Evolutionary conservation across 768 basidiomycete genomes (phyloP).

Genomic region (Heimioporus sp.): DNA sequence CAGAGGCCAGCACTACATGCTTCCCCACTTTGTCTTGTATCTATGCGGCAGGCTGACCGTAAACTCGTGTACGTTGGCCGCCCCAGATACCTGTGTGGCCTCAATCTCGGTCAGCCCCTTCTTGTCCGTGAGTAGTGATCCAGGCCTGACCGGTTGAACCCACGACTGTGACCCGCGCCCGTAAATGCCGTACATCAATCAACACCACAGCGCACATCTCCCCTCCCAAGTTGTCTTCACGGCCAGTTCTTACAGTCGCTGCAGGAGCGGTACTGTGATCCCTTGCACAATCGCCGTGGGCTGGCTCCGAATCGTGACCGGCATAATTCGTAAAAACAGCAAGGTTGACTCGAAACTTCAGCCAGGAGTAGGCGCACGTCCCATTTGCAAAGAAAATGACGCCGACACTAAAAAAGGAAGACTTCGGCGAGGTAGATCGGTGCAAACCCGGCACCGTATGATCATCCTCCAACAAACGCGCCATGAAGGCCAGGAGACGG

Average conservation of each 20-base stretch:
- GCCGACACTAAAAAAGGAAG: slow-evolving; percentile 88
- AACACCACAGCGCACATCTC: slow-evolving; percentile 44
- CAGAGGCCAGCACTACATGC: slow-evolving; percentile 87
- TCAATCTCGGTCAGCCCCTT: slow-evolving; percentile 55
- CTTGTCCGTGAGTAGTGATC: slow-evolving; percentile 74
- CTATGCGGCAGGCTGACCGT: slow-evolving; percentile 75
- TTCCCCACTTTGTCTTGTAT: slow-evolving; percentile 89
- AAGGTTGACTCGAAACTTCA: slow-evolving; percentile 89
- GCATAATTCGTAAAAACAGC: slow-evolving; percentile 92
- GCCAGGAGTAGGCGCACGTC: slow-evolving; percentile 80
- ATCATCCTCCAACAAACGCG: slow-evolving; percentile 86
- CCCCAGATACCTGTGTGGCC: slow-evolving; percentile 66
- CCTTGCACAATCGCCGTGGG: slow-evolving; percentile 86
- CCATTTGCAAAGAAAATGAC: slow-evolving; percentile 81
- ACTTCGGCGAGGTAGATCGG: slow-evolving; percentile 91
- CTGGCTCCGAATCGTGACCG: slow-evolving; percentile 89
- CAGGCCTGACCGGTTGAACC: slow-evolving; percentile 81
- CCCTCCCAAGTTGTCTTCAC: slow-evolving; percentile 63
- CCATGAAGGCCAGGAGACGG: slow-evolving; percentile 67
- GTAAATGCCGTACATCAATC: slow-evolving; percentile 74
- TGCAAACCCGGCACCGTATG: slow-evolving; percentile 75
- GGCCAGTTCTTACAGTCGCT: slow-evolving; percentile 83
- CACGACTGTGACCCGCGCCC: slow-evolving; percentile 84
- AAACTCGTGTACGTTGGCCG: slow-evolving; percentile 86
- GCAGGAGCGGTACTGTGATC: slow-evolving; percentile 82